These are phyloP conservation scores for Rheum nobile DNA, from an alignment of 148 eudicot genomes.

Conservation along the genomic window DNA sequence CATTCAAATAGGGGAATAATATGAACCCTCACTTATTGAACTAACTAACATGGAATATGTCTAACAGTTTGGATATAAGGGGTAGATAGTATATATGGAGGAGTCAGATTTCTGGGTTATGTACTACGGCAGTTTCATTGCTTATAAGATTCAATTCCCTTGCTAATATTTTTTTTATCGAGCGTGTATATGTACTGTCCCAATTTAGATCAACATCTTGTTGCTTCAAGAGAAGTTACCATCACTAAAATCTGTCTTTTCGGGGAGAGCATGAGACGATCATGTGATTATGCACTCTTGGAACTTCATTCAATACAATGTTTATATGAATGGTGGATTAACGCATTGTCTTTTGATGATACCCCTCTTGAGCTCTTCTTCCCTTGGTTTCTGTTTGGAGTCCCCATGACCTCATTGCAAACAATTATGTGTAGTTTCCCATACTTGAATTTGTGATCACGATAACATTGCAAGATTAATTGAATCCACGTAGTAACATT, in stretches of 20 bases:
- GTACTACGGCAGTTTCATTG: neutral
- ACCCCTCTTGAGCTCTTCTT: neutral
- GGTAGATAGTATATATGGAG: neutral
- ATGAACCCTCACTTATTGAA: neutral
- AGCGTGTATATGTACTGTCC: neutral
- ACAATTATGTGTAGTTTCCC: too few species aligned
- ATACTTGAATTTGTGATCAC: too few species aligned
- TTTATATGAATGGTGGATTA: neutral
- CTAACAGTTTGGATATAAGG: neutral
- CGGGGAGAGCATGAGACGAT: neutral
- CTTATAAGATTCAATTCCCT: neutral
- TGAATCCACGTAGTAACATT: neutral
- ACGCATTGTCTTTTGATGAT: neutral
- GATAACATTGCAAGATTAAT: neutral
- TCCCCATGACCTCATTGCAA: too few species aligned
- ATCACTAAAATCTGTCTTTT: neutral
- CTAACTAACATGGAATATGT: neutral
- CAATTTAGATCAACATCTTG: too few species aligned
- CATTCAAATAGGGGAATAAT: neutral
- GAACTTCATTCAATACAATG: neutral
- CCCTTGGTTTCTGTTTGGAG: too few species aligned
- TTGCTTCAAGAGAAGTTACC: neutral
- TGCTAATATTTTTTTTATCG: neutral
- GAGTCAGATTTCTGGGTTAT: neutral
- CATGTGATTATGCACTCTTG: too few species aligned